Base-by-base conservation (phyloP, 257 asterid genomes). In the Nicotiana sylvestris region DNA sequence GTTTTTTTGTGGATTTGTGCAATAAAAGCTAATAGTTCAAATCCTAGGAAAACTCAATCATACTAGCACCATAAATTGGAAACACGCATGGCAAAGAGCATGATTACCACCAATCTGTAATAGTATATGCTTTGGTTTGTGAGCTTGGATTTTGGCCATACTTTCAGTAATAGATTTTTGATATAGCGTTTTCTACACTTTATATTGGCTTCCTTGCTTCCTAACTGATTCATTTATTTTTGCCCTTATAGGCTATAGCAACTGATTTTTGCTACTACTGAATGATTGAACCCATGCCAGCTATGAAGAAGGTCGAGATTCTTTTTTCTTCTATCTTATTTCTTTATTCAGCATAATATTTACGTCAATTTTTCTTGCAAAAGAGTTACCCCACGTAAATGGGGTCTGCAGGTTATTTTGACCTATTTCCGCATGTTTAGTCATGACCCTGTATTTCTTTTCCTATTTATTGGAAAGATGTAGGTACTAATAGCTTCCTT, bases 261-360 rank as follows among this genome's bases (percentile, higher is more conserved):
- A 76, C 68, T n/a, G 77, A 62, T 39, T 77, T 81, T 76, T 69
- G 77, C 79, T 60, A 82, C 82, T 84, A 81, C 70, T 66, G 82
- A 84, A 74, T 78, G 49, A 43, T 21, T 74, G 83, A 85, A 85
- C 86, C 82, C 88, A 92, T 92, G 96, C 96, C 96, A 85, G 87
- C 91, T 51, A 88, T 86, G 92, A 89, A 88, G 89, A 90, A 88
- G 96, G 96, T 92, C 57, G 30, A 82, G 76, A 62, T 33, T 25
- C 35, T 3, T 6, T 29, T 68, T 67, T n/a, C 32, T 11, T 67
- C 64, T 10, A 33, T 65, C 49, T 56, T 27, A 53, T 81, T 81
- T 35, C 21, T 81, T 49, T 53, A 15, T 81, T 51, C 46, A 81
- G 57, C 77, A 33, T 32, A 13, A 27, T 7, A 67, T 56, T 30